phyloP scores from a whole-genome alignment of 495 filamentous ascomycete species.

The Penicillium egyptiacum region DNA sequence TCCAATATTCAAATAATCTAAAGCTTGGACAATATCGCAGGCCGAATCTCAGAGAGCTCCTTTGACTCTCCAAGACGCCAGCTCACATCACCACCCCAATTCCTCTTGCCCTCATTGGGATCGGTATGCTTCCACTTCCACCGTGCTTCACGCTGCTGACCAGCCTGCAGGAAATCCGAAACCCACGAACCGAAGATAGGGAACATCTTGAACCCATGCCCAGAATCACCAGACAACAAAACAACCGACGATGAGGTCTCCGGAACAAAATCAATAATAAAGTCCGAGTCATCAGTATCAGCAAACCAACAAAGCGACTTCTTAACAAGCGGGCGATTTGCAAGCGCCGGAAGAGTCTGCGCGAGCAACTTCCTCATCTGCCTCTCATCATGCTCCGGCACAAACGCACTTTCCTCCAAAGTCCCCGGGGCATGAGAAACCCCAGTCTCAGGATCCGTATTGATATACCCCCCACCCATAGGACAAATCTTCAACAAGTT shows the following conservation, averaged over 20 bases:
- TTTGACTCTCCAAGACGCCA: slow-evolving; percentile 40
- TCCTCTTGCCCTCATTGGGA: slow-evolving; percentile 15
- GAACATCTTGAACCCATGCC: slow-evolving; percentile 62
- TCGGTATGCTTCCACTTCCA: slow-evolving; percentile 48
- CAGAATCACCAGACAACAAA: slow-evolving; percentile 53
- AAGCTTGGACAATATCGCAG: slow-evolving; percentile 28
- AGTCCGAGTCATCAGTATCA: slow-evolving; percentile 57
- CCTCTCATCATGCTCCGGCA: slow-evolving; percentile 51
- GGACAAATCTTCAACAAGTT: slow-evolving; percentile 56
- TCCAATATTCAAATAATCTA: slow-evolving; percentile 13
- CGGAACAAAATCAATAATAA: slow-evolving; percentile 58
- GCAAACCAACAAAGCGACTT: slow-evolving; percentile 58
- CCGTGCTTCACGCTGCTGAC: slow-evolving; percentile 33
- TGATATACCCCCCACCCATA: slow-evolving; percentile 54
- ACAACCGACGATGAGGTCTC: slow-evolving; percentile 45
- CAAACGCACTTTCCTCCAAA: slow-evolving; percentile 37
- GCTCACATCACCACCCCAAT: slow-evolving; percentile 43
- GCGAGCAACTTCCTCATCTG: slow-evolving; percentile 45
- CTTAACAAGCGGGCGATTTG: slow-evolving; percentile 49
- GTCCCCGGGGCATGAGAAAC: slow-evolving; percentile 35
- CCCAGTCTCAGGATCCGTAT: slow-evolving; percentile 39
- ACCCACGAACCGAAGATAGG: slow-evolving; percentile 55
- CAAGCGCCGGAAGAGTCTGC: slow-evolving; percentile 51
- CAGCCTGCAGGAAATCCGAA: slow-evolving; percentile 34
- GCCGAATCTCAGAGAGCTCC: slow-evolving; percentile 33